Evolutionary conservation across 2,329 filamentous ascomycete species (phyloP).

Genomic region (Fusarium sp.): DNA sequence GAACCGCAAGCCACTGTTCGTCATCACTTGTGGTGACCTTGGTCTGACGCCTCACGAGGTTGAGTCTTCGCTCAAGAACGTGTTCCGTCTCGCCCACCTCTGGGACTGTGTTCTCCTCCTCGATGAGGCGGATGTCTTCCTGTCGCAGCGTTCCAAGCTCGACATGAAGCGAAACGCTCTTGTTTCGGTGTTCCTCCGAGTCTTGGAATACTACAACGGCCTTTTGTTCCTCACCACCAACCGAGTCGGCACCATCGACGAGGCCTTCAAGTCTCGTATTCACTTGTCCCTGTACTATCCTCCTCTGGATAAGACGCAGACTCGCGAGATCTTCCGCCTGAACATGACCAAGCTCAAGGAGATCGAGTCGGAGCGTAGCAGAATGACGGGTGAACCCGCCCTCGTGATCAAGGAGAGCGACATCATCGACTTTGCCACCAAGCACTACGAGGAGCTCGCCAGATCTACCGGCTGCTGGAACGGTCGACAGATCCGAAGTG

Average conservation of each 20-base stretch:
- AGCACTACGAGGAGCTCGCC: constrained; percentile 49
- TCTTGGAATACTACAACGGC: constrained; percentile 61
- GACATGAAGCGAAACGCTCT: constrained; percentile 52
- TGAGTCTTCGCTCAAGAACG: constrained; percentile 54
- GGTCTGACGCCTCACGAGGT: constrained; percentile 56
- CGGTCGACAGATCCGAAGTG: constrained; percentile 54
- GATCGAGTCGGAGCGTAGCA: constrained; percentile 51
- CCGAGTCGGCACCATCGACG: constrained; percentile 60
- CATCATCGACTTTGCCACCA: constrained; percentile 51
- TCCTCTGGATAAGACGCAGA: constrained; percentile 53
- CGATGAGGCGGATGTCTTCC: constrained; percentile 54
- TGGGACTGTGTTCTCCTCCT: constrained; percentile 55
- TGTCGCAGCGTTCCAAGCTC: constrained; percentile 44
- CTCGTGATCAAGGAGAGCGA: constrained; percentile 51
- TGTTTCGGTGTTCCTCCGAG: constrained; percentile 58
- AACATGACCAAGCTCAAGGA: constrained; percentile 54
- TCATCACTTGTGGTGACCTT: constrained; percentile 63
- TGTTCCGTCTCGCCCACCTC: constrained; percentile 56
- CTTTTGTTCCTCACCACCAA: constrained; percentile 65
- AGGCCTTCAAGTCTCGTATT: constrained; percentile 62
- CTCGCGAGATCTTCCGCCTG: constrained; percentile 55
- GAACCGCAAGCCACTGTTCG: constrained; percentile 58
- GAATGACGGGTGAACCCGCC: constrained; percentile 51
- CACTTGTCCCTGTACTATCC: constrained; percentile 59
- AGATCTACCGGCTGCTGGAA: constrained; percentile 49